Percentiles rank a stretch among this genome's conserved stretches.
Evolutionary conservation across 352 stramenopile genomes (phyloP).

Genomic region (Phytophthora sp.): DNA sequence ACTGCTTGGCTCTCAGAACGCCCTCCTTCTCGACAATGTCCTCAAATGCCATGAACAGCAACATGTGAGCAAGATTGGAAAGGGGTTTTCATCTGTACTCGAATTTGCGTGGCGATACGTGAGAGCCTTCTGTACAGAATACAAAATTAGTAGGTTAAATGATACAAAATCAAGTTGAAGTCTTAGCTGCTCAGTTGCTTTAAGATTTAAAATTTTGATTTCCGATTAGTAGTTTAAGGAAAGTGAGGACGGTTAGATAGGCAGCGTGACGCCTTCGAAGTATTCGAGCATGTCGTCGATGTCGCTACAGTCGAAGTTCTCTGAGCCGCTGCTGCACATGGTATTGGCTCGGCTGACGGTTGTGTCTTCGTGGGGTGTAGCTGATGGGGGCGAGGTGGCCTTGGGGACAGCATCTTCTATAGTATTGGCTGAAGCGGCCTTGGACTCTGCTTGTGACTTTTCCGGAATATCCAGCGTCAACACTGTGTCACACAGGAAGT

Average conservation of each 20-base stretch:
- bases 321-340: conserved; percentile 36
- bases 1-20: conserved; percentile 73
- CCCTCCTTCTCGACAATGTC: conserved; percentile 82
- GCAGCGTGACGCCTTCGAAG: conserved; percentile 69
- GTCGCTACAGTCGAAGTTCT: conserved; percentile 47
- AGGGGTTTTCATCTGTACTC: background rate
- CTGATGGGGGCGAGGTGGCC: background rate
- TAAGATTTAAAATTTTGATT: conserved; percentile 7
- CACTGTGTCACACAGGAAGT: conserved; percentile 27
- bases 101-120: conserved; percentile 13
- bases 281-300: conserved; percentile 84
- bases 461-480: conserved; percentile 26
- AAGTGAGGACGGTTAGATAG: conserved; percentile 48
- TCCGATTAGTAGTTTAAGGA: conserved; percentile 1
- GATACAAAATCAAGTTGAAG: no score
- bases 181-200: no score
- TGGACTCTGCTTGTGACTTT: conserved; percentile 16
- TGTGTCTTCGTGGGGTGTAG: conserved; percentile 2
- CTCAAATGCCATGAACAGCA: conserved; percentile 16
- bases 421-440: conserved; percentile 7
- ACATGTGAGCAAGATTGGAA: background rate
- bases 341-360: conserved; percentile 18
- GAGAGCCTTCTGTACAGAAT: conserved; percentile 7
- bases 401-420: conserved; percentile 2
- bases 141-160: background rate